These are phyloP conservation scores for Sarocladium brachiariae DNA, from an alignment of 2,329 filamentous ascomycete species.

Conservation along the genomic window DNA sequence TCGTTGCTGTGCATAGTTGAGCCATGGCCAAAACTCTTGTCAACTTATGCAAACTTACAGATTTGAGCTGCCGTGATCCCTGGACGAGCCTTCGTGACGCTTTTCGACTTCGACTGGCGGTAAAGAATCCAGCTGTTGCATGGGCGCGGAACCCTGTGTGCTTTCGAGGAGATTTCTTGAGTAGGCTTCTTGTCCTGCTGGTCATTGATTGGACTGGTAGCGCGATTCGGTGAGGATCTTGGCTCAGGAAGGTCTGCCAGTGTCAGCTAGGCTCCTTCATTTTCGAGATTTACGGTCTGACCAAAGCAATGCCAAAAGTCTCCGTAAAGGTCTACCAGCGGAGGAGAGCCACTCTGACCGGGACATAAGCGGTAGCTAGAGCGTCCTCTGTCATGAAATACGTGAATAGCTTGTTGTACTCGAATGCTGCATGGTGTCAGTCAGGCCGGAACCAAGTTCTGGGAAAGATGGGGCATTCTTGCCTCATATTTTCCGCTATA, in stretches of 20 bases:
- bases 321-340: not conserved
- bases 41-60: conserved; percentile 19
- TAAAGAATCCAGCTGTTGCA: conserved; percentile 29
- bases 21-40: not conserved
- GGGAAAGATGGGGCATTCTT: not conserved
- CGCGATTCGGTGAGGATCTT: too few relatives aligned
- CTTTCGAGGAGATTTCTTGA: too few relatives aligned
- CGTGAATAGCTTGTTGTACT: conserved; percentile 20
- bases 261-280: too few relatives aligned
- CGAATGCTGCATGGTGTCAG: conserved; percentile 11
- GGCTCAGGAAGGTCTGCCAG: too few relatives aligned
- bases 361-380: conserved; percentile 22
- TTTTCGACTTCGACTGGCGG: conserved; percentile 20
- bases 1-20: conserved; percentile 16
- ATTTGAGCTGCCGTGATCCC: conserved; percentile 22
- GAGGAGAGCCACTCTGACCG: conserved; percentile 11
- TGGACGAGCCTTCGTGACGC: conserved; percentile 18
- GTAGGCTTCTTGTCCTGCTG: too few relatives aligned
- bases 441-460: too few relatives aligned
- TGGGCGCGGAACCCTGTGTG: not conserved
- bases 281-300: too few relatives aligned
- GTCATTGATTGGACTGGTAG: too few relatives aligned
- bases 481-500: conserved; percentile 22
- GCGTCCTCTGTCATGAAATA: conserved; percentile 18
- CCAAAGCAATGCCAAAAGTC: not conserved